phyloP scores from a whole-genome alignment of 2,329 filamentous ascomycete genomes.

The Talaromyces sp. region DNA sequence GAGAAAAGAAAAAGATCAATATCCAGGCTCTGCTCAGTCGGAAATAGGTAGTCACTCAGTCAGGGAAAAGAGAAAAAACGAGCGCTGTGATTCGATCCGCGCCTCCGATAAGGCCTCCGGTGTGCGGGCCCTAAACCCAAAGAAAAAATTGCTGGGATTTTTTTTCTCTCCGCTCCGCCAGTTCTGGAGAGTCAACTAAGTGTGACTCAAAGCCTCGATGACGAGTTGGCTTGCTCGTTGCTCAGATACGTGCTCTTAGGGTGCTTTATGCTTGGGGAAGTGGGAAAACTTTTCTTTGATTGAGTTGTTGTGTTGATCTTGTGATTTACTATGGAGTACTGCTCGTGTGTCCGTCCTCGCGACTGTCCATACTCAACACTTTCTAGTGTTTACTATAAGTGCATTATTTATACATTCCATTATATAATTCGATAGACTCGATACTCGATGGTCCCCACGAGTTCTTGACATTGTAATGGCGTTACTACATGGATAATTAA shows the following conservation, averaged over 20 bases:
- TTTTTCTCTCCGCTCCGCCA: conserved; percentile 8
- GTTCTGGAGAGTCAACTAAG: neutral
- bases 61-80: conserved; percentile 18
- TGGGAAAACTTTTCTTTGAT: neutral
- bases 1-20: neutral
- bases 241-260: too few species aligned
- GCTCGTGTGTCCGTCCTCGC: neutral
- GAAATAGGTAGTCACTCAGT: neutral
- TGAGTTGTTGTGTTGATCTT: neutral
- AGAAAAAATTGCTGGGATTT: conserved; percentile 15
- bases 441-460: too few species aligned
- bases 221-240: conserved; percentile 2
- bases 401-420: too few species aligned
- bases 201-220: conserved; percentile 6
- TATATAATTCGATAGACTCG: too few species aligned
- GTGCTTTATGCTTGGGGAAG: neutral
- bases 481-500: neutral
- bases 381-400: too few species aligned
- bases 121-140: conserved; percentile 27
- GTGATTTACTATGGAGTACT: too few species aligned
- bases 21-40: neutral
- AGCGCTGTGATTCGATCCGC: conserved; percentile 13
- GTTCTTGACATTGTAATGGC: conserved; percentile 2
- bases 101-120: conserved; percentile 33
- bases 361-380: neutral